These are phyloP conservation scores for Trypanosoma platydactyli DNA, from an alignment of 208 protist genomes.

Conservation along the genomic window DNA sequence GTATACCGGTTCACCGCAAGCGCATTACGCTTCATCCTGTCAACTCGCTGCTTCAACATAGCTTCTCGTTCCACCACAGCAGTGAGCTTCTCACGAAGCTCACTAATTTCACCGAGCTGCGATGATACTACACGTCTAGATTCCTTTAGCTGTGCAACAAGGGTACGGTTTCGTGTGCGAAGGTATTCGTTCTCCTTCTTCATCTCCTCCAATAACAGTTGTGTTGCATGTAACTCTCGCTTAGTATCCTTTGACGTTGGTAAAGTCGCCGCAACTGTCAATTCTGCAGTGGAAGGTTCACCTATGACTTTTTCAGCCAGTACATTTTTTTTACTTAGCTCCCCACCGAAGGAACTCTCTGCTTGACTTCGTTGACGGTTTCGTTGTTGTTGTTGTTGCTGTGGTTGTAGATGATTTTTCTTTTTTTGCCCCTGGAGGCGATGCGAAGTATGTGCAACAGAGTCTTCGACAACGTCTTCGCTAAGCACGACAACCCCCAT, in stretches of 20 bases:
- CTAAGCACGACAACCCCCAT: too few relatives aligned
- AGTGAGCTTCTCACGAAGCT: slow-evolving; percentile 41
- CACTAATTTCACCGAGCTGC: slow-evolving; percentile 68
- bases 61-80: slow-evolving; percentile 41
- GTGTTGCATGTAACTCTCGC: slow-evolving; percentile 53
- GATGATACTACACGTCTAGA: slow-evolving; percentile 63
- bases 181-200: slow-evolving; percentile 63
- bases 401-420: too few relatives aligned
- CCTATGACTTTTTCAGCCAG: background rate
- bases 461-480: too few relatives aligned
- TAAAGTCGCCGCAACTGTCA: background rate
- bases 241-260: slow-evolving; percentile 4
- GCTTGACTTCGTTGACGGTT: background rate
- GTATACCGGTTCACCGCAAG: slow-evolving; percentile 45
- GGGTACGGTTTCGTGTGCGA: slow-evolving; percentile 31
- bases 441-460: too few relatives aligned
- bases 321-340: background rate
- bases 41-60: slow-evolving; percentile 44
- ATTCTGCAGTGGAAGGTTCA: background rate
- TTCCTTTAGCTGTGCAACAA: slow-evolving; percentile 57
- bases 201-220: slow-evolving; percentile 61
- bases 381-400: too few relatives aligned
- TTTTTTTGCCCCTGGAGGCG: too few relatives aligned
- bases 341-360: too few relatives aligned
- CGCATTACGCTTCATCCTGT: slow-evolving; percentile 42